Evolutionary conservation across 768 basidiomycete genomes (phyloP), one percentile per base, ranked within the genome.

Genomic region (Boletales sp.): DNA sequence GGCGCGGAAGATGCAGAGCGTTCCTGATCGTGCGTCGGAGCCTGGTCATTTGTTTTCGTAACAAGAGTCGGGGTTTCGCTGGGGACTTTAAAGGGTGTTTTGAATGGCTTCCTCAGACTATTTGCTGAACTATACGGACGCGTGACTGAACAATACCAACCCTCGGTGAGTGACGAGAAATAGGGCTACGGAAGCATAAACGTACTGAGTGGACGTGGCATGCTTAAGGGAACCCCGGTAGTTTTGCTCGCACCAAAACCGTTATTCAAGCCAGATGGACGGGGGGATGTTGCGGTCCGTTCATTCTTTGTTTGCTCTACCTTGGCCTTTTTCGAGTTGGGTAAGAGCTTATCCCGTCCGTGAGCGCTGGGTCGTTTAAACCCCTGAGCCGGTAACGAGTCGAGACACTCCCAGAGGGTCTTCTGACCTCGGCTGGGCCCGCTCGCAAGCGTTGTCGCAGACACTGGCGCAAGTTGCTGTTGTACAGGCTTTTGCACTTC

Each of bases 81-180:
- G 77, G 82, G 81, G 51, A 74, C 79, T 36, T 61, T 70, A 41
- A 81, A 60, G 0, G 67, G 61, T 0, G 58, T 61, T 44, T 68
- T 72, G 57, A 69, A 70, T 1, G 74, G 83, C 59, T 80, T 83
- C 38, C 58, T 71, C 44, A 82, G 56, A 46, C 56, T 57, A 21
- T 55, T 58, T 0, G 64, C 70, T 8, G 79, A 80, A 42, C 56
- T 61, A 57, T 76, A 69, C 5, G 77, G 73, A 54, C 71, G 78
- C 8, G 80, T 81, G 13, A 76, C 80, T 79, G 28, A 36, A 15
- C 31, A 14, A 13, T 10, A 7, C 11, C 53, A 14, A 12, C 9
- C 12, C 11, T 37, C 17, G 15, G 36, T 50, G 3, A 61, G 32
- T 9, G 38, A 34, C 2, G 37, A 43, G 15, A 15, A 17, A 28